Conservation (phyloP, 192 early-diverging fungal genomes). For the Chytriomyces sp. region DNA sequence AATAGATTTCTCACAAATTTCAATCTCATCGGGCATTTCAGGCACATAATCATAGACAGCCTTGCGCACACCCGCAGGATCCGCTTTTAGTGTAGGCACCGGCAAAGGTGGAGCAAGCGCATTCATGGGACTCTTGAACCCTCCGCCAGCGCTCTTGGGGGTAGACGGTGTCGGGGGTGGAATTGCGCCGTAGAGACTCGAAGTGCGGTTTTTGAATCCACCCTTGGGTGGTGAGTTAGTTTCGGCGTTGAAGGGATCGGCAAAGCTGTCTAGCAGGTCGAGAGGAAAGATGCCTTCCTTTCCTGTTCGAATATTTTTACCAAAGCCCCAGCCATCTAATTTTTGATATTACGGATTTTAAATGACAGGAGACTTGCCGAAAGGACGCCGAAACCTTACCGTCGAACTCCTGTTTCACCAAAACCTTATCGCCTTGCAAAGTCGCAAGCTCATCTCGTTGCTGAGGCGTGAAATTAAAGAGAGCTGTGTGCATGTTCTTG, state of each 20-base stretch:
- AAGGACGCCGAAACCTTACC: constrained; percentile 4
- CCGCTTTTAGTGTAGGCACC: neutral
- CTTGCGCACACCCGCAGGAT: neutral
- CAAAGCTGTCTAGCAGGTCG: constrained; percentile 17
- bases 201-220: constrained; percentile 1
- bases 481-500: neutral
- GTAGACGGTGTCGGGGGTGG: neutral
- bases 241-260: constrained; percentile 2
- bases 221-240: neutral
- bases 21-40: constrained; percentile 8
- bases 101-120: neutral
- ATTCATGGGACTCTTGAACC: neutral
- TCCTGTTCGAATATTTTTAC: neutral
- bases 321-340: constrained; percentile 6
- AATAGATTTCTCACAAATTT: constrained; percentile 4
- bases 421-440: constrained; percentile 1
- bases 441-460: constrained; percentile 1
- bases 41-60: neutral
- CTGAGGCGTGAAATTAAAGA: constrained; percentile 6
- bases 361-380: neutral
- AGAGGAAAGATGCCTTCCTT: constrained; percentile 5
- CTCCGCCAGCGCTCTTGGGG: neutral
- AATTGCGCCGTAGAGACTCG: constrained; percentile 10
- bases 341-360: neutral
- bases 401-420: neutral